Conservation (phyloP, 129 eudicot genomes). For the Centrapalus pauciflorus region DNA sequence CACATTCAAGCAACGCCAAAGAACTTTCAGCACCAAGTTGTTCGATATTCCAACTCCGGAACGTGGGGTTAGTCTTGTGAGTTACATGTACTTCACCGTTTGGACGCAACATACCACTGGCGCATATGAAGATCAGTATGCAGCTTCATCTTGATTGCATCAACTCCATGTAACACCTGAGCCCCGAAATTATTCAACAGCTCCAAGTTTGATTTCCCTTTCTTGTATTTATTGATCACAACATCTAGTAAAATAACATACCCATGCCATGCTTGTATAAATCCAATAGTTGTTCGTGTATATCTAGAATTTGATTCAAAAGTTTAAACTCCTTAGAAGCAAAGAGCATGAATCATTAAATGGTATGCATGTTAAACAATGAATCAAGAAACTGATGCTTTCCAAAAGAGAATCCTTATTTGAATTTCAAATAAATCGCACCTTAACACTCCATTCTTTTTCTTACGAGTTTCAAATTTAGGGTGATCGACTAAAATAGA, state of each 20-base stretch:
- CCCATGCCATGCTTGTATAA: too few relatives aligned
- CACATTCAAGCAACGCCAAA: conserved; percentile 27
- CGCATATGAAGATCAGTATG: conserved; percentile 31
- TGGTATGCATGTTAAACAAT: not conserved
- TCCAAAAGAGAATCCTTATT: not conserved
- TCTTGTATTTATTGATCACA: conserved; percentile 35
- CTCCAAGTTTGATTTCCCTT: conserved; percentile 36
- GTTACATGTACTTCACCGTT: conserved; percentile 60
- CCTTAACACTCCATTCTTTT: too few relatives aligned
- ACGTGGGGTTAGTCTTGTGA: conserved; percentile 59
- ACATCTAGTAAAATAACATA: conserved; percentile 23
- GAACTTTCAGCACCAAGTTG: conserved; percentile 39
- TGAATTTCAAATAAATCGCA: too few relatives aligned
- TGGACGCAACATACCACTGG: conserved; percentile 41
- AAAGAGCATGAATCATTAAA: not conserved
- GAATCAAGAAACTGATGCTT: not conserved
- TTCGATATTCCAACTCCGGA: conserved; percentile 45
- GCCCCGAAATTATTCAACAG: conserved; percentile 30
- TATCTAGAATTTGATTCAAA: too few relatives aligned
- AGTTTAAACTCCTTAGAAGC: too few relatives aligned
- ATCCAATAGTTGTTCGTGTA: too few relatives aligned
- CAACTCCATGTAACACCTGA: conserved; percentile 33
- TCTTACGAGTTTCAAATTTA: too few relatives aligned
- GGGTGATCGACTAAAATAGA: too few relatives aligned
- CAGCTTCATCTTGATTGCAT: conserved; percentile 41